Conservation (phyloP, 202 grass and related monocot species). For the Alloteropsis angusta region DNA sequence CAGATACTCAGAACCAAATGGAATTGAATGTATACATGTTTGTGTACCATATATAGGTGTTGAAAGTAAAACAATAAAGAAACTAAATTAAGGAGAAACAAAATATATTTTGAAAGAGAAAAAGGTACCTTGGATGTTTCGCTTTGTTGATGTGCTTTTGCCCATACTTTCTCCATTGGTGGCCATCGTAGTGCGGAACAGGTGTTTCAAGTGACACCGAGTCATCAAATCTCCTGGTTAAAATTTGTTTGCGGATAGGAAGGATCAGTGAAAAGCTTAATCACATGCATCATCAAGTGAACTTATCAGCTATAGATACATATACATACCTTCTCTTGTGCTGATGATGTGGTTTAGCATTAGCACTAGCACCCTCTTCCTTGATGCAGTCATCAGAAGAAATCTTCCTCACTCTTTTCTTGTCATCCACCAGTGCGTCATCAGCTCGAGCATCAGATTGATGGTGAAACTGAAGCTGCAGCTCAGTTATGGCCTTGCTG, state of each 20-base stretch:
- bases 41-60: background rate
- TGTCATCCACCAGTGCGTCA: conserved; percentile 3
- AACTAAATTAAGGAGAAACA: background rate
- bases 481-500: conserved; percentile 13
- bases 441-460: background rate
- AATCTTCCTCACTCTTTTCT: conserved; percentile 1
- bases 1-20: background rate
- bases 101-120: background rate
- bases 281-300: background rate
- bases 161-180: conserved; percentile 71
- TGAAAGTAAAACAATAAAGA: background rate
- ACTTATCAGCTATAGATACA: too few relatives aligned
- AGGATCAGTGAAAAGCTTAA: background rate
- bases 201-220: conserved; percentile 28
- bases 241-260: background rate
- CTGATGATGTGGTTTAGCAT: background rate
- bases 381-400: background rate
- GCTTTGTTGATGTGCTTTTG: conserved; percentile 51
- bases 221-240: conserved; percentile 21
- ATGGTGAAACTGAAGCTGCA: background rate
- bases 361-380: background rate
- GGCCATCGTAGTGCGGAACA: conserved; percentile 44
- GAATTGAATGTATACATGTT: background rate
- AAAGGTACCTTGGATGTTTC: conserved; percentile 39
- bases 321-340: conserved; percentile 21